A percentile compares a stretch with the other conserved stretches of the same genome.
Conservation (phyloP, 495 filamentous ascomycete species). For the Trypethelium eluteriae region DNA sequence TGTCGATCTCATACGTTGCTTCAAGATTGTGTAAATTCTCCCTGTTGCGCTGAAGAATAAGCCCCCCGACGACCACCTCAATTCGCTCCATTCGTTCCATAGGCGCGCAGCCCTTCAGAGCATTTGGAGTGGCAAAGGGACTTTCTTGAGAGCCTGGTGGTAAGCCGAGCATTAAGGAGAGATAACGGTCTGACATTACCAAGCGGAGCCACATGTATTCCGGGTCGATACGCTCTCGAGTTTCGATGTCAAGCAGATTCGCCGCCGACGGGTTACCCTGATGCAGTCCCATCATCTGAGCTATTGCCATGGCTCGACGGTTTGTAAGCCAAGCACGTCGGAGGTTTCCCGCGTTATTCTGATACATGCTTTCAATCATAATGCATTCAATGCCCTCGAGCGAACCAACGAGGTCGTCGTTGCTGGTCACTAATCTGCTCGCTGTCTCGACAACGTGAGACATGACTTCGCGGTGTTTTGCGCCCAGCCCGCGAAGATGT, state of each 20-base stretch:
- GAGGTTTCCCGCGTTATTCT: constrained; percentile 18
- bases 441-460: constrained; percentile 12
- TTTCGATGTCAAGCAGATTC: background rate
- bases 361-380: constrained; percentile 16
- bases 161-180: constrained; percentile 21
- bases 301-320: constrained; percentile 27
- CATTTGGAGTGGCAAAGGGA: too few species aligned
- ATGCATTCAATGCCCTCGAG: constrained; percentile 21
- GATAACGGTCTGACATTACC: constrained; percentile 10
- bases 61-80: too few species aligned
- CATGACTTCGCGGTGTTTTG: too few species aligned
- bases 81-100: too few species aligned
- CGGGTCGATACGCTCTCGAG: background rate
- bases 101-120: too few species aligned
- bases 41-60: too few species aligned
- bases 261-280: constrained; percentile 13
- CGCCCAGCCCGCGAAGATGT: too few species aligned
- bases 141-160: constrained; percentile 21
- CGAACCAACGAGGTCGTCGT: constrained; percentile 19
- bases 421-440: constrained; percentile 14
- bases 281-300: constrained; percentile 43
- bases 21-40: too few species aligned
- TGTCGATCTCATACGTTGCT: too few species aligned
- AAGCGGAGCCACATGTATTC: background rate
- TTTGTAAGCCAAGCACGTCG: constrained; percentile 18